Base-by-base conservation (phyloP, 2,329 filamentous ascomycete species). In the Ceratocystis cubensis region DNA sequence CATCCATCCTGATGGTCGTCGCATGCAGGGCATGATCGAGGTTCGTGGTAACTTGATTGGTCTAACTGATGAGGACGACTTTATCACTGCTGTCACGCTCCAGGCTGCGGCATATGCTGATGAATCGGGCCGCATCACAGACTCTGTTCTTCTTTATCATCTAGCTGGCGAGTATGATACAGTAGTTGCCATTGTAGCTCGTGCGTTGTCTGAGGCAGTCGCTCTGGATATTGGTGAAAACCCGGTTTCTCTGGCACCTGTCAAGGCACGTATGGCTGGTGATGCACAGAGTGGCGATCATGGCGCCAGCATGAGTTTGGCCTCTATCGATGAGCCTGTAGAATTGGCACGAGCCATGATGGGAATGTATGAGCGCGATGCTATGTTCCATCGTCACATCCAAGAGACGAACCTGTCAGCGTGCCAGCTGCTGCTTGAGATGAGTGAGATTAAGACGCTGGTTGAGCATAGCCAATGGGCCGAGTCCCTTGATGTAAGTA, bases 101-200 rank as follows among this genome's bases (percentile, higher is more conserved):
- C 91, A 96, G 75, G 94, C 94, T 7, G 94, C 94, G 50, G 87
- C 88, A 70, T 90, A 92, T 72, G 94, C 94, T 3, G 93, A 99
- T 71, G 93, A 97, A 75, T 95, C 93, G 72, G 93, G 94, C 48
- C 85, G 95, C 63, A 91, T 88, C 1, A 95, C 93, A 0, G 94
- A 99, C 75, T 92, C 95, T 1, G 93, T 97, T 15, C 81, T 99
- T 63, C 81, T 99, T 64, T 97, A 96, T 75, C 93, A 99, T 75
- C 81, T 99, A 56, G 93, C 94, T 0, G 90, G 91, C 72, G 92
- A 99, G 75, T 97, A 96, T 74, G 91, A 99, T 74, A 91, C 87
- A 65, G 95, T 97, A n/a, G 85, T 96, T 56, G 80, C 84, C 30
- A 93, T 97, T 70, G 84, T 97, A 73, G 96, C 92, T 76, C 88